Evolutionary conservation across 2,329 filamentous ascomycete species (phyloP).

Genomic region (Xylaria sp.): DNA sequence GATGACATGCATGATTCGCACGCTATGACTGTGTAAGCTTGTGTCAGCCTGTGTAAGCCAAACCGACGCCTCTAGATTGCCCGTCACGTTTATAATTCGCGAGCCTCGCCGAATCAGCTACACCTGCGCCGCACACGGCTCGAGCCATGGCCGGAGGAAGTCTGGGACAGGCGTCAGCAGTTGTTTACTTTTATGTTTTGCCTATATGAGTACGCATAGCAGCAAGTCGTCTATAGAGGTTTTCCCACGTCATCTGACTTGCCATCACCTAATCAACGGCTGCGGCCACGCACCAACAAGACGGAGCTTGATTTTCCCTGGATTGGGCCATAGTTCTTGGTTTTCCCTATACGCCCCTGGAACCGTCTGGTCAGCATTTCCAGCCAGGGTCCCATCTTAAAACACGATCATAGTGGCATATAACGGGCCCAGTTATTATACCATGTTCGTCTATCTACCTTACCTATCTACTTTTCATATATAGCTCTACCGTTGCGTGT

Average conservation of each 20-base stretch:
- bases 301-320: constrained; percentile 26
- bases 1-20: constrained; percentile 38
- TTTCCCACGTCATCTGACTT: constrained; percentile 33
- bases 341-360: constrained; percentile 11
- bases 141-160: constrained; percentile 33
- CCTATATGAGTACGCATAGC: constrained; percentile 35
- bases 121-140: constrained; percentile 29
- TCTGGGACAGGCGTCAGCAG: constrained; percentile 37
- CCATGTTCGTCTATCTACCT: background rate
- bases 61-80: constrained; percentile 28
- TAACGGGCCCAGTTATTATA: constrained; percentile 20
- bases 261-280: constrained; percentile 32
- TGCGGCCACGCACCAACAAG: constrained; percentile 33
- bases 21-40: constrained; percentile 30
- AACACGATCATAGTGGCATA: constrained; percentile 1
- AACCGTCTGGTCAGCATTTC: constrained; percentile 24
- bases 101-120: constrained; percentile 33
- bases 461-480: background rate
- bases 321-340: constrained; percentile 10
- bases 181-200: constrained; percentile 38
- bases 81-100: constrained; percentile 29
- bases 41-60: background rate
- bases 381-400: constrained; percentile 20
- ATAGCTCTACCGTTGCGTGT: background rate
- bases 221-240: constrained; percentile 19